Evolutionary conservation across 169 alveolate species (phyloP), one percentile per base, ranked within the genome.

Genomic region (Cryptosporidium ubiquitum): DNA sequence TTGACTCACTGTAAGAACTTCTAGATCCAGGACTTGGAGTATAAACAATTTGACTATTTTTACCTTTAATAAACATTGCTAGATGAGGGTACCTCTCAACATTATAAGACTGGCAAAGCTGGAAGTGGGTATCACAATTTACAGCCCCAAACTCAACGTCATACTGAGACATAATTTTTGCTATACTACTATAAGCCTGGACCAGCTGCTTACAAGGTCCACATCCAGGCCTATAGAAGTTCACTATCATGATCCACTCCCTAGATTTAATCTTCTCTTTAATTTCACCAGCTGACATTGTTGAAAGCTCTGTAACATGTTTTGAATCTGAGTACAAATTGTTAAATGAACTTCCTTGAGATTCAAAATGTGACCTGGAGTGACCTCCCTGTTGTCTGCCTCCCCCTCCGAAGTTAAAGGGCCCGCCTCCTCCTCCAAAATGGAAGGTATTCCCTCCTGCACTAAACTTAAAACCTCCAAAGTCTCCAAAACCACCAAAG

Each of bases 111-210:
- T 94, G 96, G 71, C 97, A 95, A 52, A 94, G 91, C 40, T 93
- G 96, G 61, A 94, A 96, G n/a, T 94, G 95, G n/a, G 92, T 92
- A 39, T 89, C 84, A 40, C 96, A 94, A 68, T 94, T 94, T 4
- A 94, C 85, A 60, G 95, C 96, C 14, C 93, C 95, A 23, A 93
- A 86, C 47, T 93, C 93, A n/a, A 95, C 74, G 18, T 94, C 94
- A 60, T 79, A 79, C 42, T 96, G 96, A 51, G 94, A 91, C 84
- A 94, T 84, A 66, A 94, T 91, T 35, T 94, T 94, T 37, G 97
- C 95, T 9, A 95, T 68, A 35, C 64, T 91, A 39, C 69, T 84
- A 91, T 93, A 93, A 64, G 91, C 95, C 37, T 93, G 94, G 18
- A 86, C 92, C 4, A 84, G 49, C 49, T 86, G 92, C 57, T 92